Evolutionary conservation across 768 basidiomycete genomes (phyloP), one percentile per base, ranked within the genome.

Genomic region (Hericium rajendrae): DNA sequence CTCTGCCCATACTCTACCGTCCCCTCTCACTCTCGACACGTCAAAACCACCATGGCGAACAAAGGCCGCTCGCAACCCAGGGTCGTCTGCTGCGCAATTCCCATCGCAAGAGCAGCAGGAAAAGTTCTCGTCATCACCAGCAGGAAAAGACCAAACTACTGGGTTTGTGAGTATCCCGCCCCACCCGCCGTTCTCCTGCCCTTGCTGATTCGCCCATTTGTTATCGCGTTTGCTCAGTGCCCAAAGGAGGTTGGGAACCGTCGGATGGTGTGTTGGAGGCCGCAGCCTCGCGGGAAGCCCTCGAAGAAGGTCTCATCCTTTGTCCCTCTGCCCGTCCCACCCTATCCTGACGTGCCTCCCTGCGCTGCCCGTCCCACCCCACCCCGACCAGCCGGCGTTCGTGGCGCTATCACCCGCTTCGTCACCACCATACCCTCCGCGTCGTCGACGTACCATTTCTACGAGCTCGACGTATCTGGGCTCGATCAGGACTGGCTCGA

Each of bases 271-370:
- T 76, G 71, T 75, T 92, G 67, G 89, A 91, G 78, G 85, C 83
- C 75, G 91, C 91, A 70, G 91, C 91, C 75, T 86, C 83, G 67
- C 82, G 91, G 72, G 91, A 93, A 83, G 91, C 91, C 74, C 78
- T 87, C 72, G 91, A 93, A 88, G 91, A 93, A 92, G 91, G 91
- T 93, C 88, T 83, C 83, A 84, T 82, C 83, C 76, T 82, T 85
- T 83, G 76, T 80, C 80, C 83, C 78, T 83, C 76, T 84, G 72
- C 79, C 76, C 78, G 81, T 85, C 80, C 76, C 78, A 76, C 79
- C 79, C 74, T 73, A 78, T 82, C 83, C 83, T 86, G 78, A 86
- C 82, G 48, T 72, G 24, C 54, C 48, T 73, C 67, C 74, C 67
- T 74, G 75, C 71, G 72, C 73, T 69, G 70, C 72, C 68, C 67